A percentile compares a stretch with the other conserved stretches of the same genome.
phyloP scores from a whole-genome alignment of 1,139 yeast species.

The Candida sanyaensis region DNA sequence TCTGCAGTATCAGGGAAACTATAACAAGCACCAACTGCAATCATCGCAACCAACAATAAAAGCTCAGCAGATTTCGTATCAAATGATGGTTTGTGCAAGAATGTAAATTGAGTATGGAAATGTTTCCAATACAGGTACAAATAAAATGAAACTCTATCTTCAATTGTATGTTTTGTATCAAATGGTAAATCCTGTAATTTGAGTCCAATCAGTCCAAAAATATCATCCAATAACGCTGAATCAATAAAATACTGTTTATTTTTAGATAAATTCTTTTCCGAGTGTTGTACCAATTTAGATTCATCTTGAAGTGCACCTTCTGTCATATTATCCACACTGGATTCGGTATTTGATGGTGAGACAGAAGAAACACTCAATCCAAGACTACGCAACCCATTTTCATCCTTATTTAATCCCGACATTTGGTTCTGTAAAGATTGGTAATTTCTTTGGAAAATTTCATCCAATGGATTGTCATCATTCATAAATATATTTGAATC shows the following conservation, averaged over 20 bases:
- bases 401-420: background rate
- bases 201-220: constrained; percentile 16
- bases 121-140: constrained; percentile 52
- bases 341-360: constrained; percentile 43
- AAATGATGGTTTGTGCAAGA: constrained; percentile 66
- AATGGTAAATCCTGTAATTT: constrained; percentile 16
- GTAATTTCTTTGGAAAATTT: constrained; percentile 24
- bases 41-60: constrained; percentile 55
- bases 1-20: constrained; percentile 17
- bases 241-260: constrained; percentile 34
- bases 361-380: constrained; percentile 23
- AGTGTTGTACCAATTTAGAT: constrained; percentile 19
- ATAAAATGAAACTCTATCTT: constrained; percentile 30
- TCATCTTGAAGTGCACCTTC: constrained; percentile 11
- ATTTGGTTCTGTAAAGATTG: constrained; percentile 8
- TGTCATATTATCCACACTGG: constrained; percentile 17
- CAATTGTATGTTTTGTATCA: constrained; percentile 22
- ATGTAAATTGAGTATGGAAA: constrained; percentile 64
- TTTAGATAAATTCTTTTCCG: constrained; percentile 23
- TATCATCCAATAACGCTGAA: constrained; percentile 15
- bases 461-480: constrained; percentile 44
- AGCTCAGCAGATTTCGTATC: constrained; percentile 54
- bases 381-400: constrained; percentile 4
- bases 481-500: constrained; percentile 40
- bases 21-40: constrained; percentile 55